A percentile compares a stretch with the other conserved stretches of the same genome.
phyloP scores from a whole-genome alignment of 495 filamentous ascomycete genomes.

The Niebla homalea region DNA sequence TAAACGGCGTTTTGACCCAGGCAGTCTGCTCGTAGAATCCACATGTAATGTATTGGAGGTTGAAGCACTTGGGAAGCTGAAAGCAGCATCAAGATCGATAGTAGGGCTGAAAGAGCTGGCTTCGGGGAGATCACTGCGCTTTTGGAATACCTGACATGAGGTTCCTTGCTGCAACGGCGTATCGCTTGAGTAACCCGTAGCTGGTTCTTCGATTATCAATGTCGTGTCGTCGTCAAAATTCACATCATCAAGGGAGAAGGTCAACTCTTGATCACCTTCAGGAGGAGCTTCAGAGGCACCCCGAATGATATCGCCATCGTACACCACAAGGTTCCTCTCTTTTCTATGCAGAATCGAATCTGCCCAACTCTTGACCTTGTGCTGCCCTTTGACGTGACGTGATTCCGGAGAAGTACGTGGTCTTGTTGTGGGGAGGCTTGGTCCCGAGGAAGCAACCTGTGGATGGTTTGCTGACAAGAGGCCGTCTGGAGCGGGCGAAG shows the following conservation, averaged over 20 bases:
- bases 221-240: constrained; percentile 43
- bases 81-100: constrained; percentile 91
- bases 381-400: constrained; percentile 55
- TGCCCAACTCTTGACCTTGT: constrained; percentile 72
- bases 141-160: constrained; percentile 33
- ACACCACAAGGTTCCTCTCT: constrained; percentile 18
- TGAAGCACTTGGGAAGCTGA: constrained; percentile 84
- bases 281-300: not conserved
- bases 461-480: not conserved
- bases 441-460: not conserved
- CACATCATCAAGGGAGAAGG: constrained; percentile 30
- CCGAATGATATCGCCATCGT: constrained; percentile 17
- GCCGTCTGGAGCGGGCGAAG: too few relatives aligned
- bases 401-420: constrained; percentile 24
- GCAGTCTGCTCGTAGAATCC: constrained; percentile 38
- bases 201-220: constrained; percentile 34
- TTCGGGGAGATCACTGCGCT: constrained; percentile 28
- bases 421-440: constrained; percentile 1
- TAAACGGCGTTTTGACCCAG: constrained; percentile 57
- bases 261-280: not conserved
- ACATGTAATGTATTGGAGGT: constrained; percentile 16
- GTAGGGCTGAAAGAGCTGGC: constrained; percentile 57
- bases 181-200: constrained; percentile 21
- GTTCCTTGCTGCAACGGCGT: constrained; percentile 22
- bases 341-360: constrained; percentile 48